phyloP scores from a whole-genome alignment of 1,139 yeast genomes.

The Diutina rugosa region DNA sequence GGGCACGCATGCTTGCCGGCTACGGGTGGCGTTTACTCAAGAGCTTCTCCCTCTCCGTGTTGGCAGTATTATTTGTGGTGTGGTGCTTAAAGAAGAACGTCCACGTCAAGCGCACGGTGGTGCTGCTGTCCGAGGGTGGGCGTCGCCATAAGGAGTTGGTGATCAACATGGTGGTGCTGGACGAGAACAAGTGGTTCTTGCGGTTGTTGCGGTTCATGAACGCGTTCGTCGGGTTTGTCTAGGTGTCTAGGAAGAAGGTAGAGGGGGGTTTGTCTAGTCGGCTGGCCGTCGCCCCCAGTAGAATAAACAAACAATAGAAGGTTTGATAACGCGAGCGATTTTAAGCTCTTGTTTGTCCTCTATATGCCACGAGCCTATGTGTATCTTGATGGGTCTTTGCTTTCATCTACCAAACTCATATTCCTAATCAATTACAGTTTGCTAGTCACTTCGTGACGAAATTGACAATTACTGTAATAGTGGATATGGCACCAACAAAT shows the following conservation, averaged over 20 bases:
- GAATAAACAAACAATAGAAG: not conserved
- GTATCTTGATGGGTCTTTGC: no score
- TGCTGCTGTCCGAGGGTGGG: constrained; percentile 13
- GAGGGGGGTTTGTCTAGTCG: not conserved
- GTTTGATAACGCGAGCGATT: no score
- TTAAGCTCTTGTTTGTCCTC: no score
- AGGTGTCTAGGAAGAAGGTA: no score
- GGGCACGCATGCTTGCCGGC: constrained; percentile 17
- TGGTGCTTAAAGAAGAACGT: constrained; percentile 35
- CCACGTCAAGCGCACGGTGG: constrained; percentile 25
- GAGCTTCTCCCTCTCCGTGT: constrained; percentile 23
- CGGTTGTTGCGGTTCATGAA: constrained; percentile 25
- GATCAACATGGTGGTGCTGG: constrained; percentile 30
- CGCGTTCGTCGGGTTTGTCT: constrained; percentile 32
- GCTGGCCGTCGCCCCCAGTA: not conserved
- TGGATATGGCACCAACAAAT: no score
- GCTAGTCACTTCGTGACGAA: no score
- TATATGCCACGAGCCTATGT: no score
- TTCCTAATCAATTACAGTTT: no score
- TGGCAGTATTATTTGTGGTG: constrained; percentile 26
- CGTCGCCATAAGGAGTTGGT: constrained; percentile 23
- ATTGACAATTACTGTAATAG: no score
- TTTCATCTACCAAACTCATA: no score
- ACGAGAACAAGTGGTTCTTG: constrained; percentile 35
- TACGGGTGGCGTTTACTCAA: constrained; percentile 18